Conservation (phyloP, 192 early-diverging fungal species). For the Mortierella claussenii region DNA sequence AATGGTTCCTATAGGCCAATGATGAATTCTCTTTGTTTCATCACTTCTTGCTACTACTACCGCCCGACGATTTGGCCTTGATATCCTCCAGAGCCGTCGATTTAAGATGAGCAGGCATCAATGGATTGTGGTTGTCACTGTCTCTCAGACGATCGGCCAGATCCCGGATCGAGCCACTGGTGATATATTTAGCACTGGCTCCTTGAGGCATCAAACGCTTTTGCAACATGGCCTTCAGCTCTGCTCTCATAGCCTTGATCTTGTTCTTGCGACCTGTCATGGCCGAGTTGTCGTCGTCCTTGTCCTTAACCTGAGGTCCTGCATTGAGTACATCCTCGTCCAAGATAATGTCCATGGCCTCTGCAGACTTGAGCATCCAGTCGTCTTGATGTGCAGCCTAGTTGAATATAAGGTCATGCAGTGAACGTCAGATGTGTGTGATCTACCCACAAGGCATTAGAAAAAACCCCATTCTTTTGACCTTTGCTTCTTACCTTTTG, state of each 20-base stretch:
- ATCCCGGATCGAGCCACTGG: constrained; percentile 69
- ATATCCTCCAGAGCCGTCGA: constrained; percentile 52
- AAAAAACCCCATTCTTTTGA: background rate
- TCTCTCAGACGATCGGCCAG: constrained; percentile 71
- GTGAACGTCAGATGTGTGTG: no score
- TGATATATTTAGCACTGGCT: constrained; percentile 69
- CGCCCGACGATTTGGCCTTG: no score
- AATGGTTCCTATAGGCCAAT: no score
- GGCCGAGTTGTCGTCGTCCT: constrained; percentile 52
- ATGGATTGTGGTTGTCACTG: constrained; percentile 34
- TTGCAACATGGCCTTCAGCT: constrained; percentile 59
- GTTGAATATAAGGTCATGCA: background rate
- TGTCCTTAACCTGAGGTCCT: constrained; percentile 27
- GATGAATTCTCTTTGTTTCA: no score
- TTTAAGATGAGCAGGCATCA: constrained; percentile 48
- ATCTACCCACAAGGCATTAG: no score
- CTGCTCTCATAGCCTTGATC: constrained; percentile 54
- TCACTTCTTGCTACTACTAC: no score
- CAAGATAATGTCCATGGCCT: constrained; percentile 50
- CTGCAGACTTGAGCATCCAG: constrained; percentile 40
- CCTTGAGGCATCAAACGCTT: constrained; percentile 62
- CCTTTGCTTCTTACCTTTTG: constrained; percentile 62
- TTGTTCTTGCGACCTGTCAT: constrained; percentile 54
- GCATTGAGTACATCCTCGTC: constrained; percentile 38
- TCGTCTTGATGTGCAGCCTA: constrained; percentile 50